Base-by-base conservation (phyloP, 805 yeast species). In the Hanseniaspora meyeri region DNA sequence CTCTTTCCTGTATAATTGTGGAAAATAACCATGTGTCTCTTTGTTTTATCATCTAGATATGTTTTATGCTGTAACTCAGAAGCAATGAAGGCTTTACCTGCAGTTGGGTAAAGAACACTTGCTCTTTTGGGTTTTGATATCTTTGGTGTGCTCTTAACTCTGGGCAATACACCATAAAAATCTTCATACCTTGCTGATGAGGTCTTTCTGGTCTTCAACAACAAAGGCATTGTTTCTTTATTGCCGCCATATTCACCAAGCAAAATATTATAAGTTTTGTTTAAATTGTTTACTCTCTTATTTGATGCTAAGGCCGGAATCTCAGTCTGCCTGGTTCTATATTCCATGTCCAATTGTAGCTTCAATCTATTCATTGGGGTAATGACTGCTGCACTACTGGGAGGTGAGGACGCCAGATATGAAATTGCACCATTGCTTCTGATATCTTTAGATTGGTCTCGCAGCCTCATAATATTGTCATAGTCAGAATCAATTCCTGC, bases 391-490 rank as follows among this genome's bases (percentile, higher is more conserved):
- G 29, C 32, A 43, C 46, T 46, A 9, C 17, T 36, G 43, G 55
- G 43, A 9, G 49, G 49, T 16, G 55, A 51, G 4, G 55, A 51
- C 5, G 36, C 49, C 17, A 51, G 43, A 32, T 32, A 42, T 12
- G 32, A 20, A 31, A 4, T 10, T 16, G 40, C 16, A 9, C 48
- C 34, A 9, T 32, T 31, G 14, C 48, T 45, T 45, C 24, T 45
- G 3, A 12, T 14, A 31, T 31, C 37, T 45, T 19, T 46, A 34
- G 48, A 45, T 29, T 16, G 17, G 16, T 12, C 16, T 24, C 31
- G 45, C 5, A 42, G 29, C 16, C 24, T 42, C n/a, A 14, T 14
- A 1, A 29, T 45, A n/a, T 4, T 19, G 17, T 5, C 48, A 45
- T 29, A 45, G 17, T 45, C 48, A n/a, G 20, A 11, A 9, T 31